Conservation (phyloP, 208 protist species). For the Acanthamoeba lenticulata region DNA sequence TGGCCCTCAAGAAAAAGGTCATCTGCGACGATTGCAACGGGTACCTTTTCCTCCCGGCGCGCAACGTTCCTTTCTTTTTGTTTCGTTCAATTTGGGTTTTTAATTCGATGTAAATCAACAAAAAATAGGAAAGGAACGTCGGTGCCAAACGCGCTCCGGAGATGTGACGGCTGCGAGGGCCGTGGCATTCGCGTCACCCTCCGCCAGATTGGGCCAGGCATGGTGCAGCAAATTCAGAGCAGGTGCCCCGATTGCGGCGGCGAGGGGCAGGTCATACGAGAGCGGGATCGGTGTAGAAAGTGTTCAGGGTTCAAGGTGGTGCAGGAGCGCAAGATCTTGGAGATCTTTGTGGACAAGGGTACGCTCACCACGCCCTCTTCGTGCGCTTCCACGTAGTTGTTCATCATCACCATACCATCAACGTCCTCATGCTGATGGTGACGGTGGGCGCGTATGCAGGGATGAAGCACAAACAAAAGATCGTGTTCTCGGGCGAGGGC, state of each 20-base stretch:
- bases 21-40: conserved; percentile 87
- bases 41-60: conserved; percentile 38
- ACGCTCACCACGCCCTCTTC: not conserved
- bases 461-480: conserved; percentile 96
- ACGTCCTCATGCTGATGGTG: not conserved
- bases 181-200: conserved; percentile 93
- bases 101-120: conserved; percentile 62
- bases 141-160: conserved; percentile 69
- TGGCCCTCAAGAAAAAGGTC: conserved; percentile 91
- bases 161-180: conserved; percentile 94
- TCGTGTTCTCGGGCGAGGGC: conserved; percentile 96
- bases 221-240: conserved; percentile 82
- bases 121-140: conserved; percentile 47
- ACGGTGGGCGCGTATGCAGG: not conserved
- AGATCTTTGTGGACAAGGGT: conserved; percentile 97
- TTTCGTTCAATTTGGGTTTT: conserved; percentile 8
- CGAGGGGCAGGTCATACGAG: conserved; percentile 82
- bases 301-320: conserved; percentile 96
- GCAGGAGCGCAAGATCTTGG: conserved; percentile 88
- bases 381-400: not conserved
- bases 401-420: no score
- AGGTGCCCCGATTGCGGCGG: conserved; percentile 66
- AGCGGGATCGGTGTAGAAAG: conserved; percentile 94
- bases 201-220: conserved; percentile 95
- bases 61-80: not conserved